Percentiles rank a stretch among this genome's conserved stretches.
phyloP scores from a whole-genome alignment of 1,284 basidiomycete genomes.

The Trichosporon asahii region DNA sequence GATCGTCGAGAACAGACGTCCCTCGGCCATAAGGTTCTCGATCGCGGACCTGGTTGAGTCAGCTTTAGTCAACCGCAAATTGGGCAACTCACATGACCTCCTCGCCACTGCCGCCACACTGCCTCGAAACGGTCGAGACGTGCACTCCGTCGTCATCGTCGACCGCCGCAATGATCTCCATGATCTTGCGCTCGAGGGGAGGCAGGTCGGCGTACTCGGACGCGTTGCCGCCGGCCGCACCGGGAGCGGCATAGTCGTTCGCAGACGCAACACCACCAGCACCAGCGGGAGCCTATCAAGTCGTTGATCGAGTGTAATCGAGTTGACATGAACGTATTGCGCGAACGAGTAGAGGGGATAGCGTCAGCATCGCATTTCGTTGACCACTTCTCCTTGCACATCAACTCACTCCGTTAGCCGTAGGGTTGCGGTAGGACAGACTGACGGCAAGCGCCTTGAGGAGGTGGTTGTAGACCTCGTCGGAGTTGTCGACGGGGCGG shows the following conservation, averaged over 20 bases:
- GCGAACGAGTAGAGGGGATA: not conserved
- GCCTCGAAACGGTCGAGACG: slow-evolving; percentile 59
- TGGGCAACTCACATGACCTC: slow-evolving; percentile 52
- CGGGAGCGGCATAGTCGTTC: slow-evolving; percentile 41
- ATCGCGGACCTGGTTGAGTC: slow-evolving; percentile 58
- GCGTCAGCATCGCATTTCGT: not conserved
- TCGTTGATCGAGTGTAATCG: not conserved
- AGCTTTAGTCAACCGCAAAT: slow-evolving; percentile 11
- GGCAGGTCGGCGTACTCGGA: slow-evolving; percentile 59
- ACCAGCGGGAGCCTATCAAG: slow-evolving; percentile 1
- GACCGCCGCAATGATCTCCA: slow-evolving; percentile 59
- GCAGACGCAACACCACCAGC: slow-evolving; percentile 15
- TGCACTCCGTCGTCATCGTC: slow-evolving; percentile 60
- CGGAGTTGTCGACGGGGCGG: slow-evolving; percentile 64
- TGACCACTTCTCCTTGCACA: not conserved
- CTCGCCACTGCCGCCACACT: slow-evolving; percentile 33
- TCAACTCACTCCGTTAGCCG: slow-evolving; percentile 36
- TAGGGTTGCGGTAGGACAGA: slow-evolving; percentile 53
- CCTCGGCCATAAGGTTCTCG: slow-evolving; percentile 66
- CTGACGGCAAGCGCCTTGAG: slow-evolving; percentile 59
- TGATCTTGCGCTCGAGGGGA: slow-evolving; percentile 62
- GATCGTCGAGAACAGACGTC: slow-evolving; percentile 64
- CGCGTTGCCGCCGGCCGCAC: slow-evolving; percentile 17
- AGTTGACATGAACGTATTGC: not conserved
- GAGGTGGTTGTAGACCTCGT: slow-evolving; percentile 80